Conservation (phyloP, 1,139 yeast species). For the Debaryomycetaceae sp. region DNA sequence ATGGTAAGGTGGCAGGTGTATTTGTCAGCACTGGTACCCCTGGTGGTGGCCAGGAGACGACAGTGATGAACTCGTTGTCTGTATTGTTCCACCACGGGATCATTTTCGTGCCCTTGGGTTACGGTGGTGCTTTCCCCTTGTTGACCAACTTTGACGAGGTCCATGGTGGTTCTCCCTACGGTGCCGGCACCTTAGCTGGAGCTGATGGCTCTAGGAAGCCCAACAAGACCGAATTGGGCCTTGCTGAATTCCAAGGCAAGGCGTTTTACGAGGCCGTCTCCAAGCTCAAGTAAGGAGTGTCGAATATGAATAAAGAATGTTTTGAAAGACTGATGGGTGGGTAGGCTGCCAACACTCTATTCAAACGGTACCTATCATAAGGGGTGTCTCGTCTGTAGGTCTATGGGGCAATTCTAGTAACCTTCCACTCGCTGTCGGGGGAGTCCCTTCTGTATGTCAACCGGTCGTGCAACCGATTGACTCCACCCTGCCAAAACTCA, state of each 20-base stretch:
- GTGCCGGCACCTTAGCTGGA: slow-evolving; percentile 81
- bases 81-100: slow-evolving; percentile 76
- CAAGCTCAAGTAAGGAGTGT: slow-evolving; percentile 20
- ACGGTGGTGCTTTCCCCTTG: slow-evolving; percentile 56
- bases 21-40: slow-evolving; percentile 78
- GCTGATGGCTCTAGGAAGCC: slow-evolving; percentile 78
- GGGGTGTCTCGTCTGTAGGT: too few species aligned
- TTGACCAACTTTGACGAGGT: slow-evolving; percentile 60
- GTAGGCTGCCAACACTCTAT: too few species aligned
- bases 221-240: slow-evolving; percentile 55
- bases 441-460: slow-evolving; percentile 62
- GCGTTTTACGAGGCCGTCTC: slow-evolving; percentile 45
- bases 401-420: slow-evolving; percentile 73
- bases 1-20: slow-evolving; percentile 73
- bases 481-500: slow-evolving; percentile 97
- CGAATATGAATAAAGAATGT: too few species aligned
- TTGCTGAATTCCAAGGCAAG: slow-evolving; percentile 64
- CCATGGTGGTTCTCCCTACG: slow-evolving; percentile 87
- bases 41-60: slow-evolving; percentile 82
- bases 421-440: slow-evolving; percentile 50
- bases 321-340: too few species aligned
- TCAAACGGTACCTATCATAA: too few species aligned
- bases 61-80: slow-evolving; percentile 62
- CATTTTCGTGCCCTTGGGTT: slow-evolving; percentile 77
- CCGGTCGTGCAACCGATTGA: slow-evolving; percentile 87